Base-by-base conservation (phyloP, 345 rosid species). In the Lenwebbia sp. region DNA sequence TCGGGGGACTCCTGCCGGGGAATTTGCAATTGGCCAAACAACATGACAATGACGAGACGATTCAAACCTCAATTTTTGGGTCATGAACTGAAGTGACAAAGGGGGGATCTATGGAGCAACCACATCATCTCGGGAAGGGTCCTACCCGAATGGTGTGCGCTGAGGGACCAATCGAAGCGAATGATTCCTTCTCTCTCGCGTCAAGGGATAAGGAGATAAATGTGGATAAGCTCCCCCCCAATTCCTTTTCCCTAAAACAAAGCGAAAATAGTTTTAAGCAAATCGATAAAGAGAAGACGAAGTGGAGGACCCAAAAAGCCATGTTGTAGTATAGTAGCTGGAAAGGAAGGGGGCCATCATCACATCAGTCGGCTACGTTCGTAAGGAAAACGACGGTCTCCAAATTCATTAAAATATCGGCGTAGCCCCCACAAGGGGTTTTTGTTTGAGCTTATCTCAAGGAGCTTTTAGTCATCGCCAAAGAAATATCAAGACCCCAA, bases 131-230 rank as follows among this genome's bases (percentile, higher is more conserved):
- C 75, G 25, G 76, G 23, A 4, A 41, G 41, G 76, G 50, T 10
- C 75, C 75, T 62, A 62, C 75, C 75, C 21, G 75, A 62, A 62
- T 33, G 8, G 28, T 40, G 75, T 62, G 14, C 23, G 53, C 15
- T 9, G 41, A 53, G 51, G 92, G 84, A 86, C 82, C 86, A 76
- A 86, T 21, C 85, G 88, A 86, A 83, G 87, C 83, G 88, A 85
- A 82, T 55, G 88, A 87, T 88, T 65, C 87, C 84, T 84, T 88
- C 88, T 49, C 78, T n/a, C 84, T 11, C 57, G 22, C 87, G 84
- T 86, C 87, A 86, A 57, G 44, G 89, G 93, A 90, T 90, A 92
- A 91, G 90, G 90, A 87, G 92, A 88, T 90, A 89, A 86, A 87
- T 89, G 85, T 15, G 50, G 84, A 56, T 65, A 86, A 56, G 84